Percentiles rank a stretch among this genome's conserved stretches.
phyloP scores from a whole-genome alignment of 2,329 filamentous ascomycete genomes.

The Neonectria magnoliae region DNA sequence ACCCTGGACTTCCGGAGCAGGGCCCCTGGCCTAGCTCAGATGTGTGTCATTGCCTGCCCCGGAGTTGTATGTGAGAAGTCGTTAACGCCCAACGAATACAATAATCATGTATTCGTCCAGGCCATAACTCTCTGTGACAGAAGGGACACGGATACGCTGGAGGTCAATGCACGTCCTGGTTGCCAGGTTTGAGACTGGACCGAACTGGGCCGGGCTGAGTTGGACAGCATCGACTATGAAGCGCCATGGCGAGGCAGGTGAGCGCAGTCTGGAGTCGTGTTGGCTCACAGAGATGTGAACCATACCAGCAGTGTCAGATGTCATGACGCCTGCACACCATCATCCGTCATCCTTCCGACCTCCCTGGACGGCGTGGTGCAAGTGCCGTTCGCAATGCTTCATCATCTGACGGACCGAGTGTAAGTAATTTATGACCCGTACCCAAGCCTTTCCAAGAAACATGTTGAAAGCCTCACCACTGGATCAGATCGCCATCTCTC shows the following conservation, averaged over 20 bases:
- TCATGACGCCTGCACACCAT: conserved; percentile 9
- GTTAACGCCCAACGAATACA: conserved; percentile 2
- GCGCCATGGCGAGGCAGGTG: conserved; percentile 8
- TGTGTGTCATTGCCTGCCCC: conserved; percentile 11
- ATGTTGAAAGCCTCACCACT: not conserved
- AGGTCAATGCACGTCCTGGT: conserved; percentile 20
- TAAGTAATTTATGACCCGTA: conserved; percentile 1
- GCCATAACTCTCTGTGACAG: not conserved
- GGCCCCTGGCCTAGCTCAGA: not conserved
- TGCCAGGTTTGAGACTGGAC: not conserved
- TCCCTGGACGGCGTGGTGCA: not conserved
- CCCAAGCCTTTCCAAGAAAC: not conserved
- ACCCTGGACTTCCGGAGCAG: not conserved
- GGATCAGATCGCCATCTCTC: conserved; percentile 11
- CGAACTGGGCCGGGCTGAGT: not conserved
- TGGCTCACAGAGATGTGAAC: not conserved
- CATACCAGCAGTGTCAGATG: conserved; percentile 4
- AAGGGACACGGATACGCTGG: conserved; percentile 16
- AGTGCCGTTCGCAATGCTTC: not conserved
- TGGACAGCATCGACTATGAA: not conserved
- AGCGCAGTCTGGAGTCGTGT: conserved; percentile 19
- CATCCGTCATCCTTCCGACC: not conserved
- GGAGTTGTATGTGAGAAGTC: conserved; percentile 1
- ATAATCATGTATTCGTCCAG: not conserved
- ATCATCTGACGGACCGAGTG: conserved; percentile 3